Evolutionary conservation across 441 rosid genomes (phyloP).

Genomic region (Corymbia calophylla): DNA sequence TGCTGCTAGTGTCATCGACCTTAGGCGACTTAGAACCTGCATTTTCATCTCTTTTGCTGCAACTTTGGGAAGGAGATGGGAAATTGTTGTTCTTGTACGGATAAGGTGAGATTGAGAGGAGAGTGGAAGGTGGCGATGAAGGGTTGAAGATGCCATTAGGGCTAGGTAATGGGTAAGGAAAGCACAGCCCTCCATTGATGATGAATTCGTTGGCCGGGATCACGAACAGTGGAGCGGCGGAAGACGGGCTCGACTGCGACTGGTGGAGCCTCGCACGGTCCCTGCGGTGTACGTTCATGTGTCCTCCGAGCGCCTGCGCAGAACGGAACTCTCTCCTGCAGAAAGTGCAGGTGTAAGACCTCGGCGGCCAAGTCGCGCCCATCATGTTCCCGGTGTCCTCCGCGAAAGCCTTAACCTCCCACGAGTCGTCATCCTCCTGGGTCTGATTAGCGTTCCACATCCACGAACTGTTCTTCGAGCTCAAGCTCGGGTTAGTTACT

Average conservation of each 20-base stretch:
- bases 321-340: constrained; percentile 91
- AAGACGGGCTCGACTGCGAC: constrained; percentile 10
- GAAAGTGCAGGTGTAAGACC: constrained; percentile 86
- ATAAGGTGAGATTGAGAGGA: constrained; percentile 40
- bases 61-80: constrained; percentile 13
- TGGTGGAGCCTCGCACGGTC: constrained; percentile 80
- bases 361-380: constrained; percentile 96
- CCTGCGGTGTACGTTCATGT: constrained; percentile 97
- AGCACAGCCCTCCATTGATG: constrained; percentile 37
- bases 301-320: constrained; percentile 97
- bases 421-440: constrained; percentile 63
- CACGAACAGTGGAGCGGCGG: constrained; percentile 26
- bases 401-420: constrained; percentile 91
- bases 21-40: neutral
- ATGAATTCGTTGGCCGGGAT: constrained; percentile 42
- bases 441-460: constrained; percentile 66
- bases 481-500: constrained; percentile 5
- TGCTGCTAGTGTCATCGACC: neutral
- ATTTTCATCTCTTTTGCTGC: constrained; percentile 7
- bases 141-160: constrained; percentile 32
- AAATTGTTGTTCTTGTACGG: constrained; percentile 8
- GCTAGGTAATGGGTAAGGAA: constrained; percentile 62
- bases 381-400: constrained; percentile 61
- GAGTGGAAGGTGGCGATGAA: constrained; percentile 31
- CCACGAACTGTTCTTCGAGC: constrained; percentile 19